Evolutionary conservation across 441 rosid species (phyloP).

Genomic region (Rhodomyrtus psidioides): DNA sequence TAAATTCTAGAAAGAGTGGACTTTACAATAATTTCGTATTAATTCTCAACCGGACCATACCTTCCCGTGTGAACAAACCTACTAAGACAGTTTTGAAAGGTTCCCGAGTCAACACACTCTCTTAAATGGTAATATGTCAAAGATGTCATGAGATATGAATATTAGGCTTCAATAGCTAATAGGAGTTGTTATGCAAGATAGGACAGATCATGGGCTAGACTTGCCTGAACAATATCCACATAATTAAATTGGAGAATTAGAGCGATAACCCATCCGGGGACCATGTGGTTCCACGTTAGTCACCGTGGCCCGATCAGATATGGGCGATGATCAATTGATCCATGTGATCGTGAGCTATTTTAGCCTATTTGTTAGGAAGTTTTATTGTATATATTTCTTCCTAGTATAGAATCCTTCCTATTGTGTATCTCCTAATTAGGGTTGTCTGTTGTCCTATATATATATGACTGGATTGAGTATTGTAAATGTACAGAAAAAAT

Average conservation of each 20-base stretch:
- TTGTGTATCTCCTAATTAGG: no score
- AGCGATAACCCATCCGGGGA: background rate
- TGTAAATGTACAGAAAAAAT: no score
- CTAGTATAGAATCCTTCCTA: no score
- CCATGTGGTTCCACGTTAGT: background rate
- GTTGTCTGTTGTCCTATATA: no score
- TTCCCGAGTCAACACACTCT: background rate
- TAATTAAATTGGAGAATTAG: background rate
- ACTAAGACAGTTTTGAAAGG: background rate
- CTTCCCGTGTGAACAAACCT: background rate
- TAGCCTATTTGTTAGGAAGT: no score
- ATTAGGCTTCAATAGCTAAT: background rate
- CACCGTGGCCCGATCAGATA: background rate
- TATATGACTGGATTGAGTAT: no score
- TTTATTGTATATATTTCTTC: no score
- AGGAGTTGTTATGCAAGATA: background rate
- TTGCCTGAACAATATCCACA: background rate
- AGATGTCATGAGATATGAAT: background rate
- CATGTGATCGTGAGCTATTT: no score
- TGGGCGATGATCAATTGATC: background rate
- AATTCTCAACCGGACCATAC: background rate
- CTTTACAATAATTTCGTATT: no score
- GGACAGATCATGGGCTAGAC: background rate
- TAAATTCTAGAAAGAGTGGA: no score
- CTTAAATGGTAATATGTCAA: background rate